Conservation (phyloP, 2,329 filamentous ascomycete genomes). For the Clonostachys byssicola region DNA sequence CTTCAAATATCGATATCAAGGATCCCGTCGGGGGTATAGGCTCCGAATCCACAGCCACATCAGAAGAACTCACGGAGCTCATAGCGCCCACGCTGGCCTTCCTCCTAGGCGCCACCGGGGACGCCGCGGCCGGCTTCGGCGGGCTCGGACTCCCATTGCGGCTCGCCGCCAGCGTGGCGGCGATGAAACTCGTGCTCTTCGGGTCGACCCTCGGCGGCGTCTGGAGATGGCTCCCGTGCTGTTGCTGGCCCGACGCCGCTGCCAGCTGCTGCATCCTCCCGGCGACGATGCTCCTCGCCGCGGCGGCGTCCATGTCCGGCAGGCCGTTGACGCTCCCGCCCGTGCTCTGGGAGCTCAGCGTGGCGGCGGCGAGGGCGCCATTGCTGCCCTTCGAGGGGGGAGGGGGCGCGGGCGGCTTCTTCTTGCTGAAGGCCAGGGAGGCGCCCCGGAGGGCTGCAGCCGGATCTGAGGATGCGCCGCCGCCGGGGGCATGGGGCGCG, state of each 20-base stretch:
- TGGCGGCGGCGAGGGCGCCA: slow-evolving; percentile 39
- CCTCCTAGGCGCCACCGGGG: slow-evolving; percentile 10
- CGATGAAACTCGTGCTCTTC: slow-evolving; percentile 50
- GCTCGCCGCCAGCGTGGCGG: slow-evolving; percentile 55
- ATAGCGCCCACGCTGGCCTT: slow-evolving; percentile 20
- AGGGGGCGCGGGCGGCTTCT: slow-evolving; percentile 14
- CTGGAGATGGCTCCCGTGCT: background rate
- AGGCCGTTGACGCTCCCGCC: slow-evolving; percentile 17
- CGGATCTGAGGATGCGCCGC: background rate
- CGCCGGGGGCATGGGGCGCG: background rate
- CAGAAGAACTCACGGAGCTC: slow-evolving; percentile 17
- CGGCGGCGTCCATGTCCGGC: slow-evolving; percentile 9
- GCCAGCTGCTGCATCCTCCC: slow-evolving; percentile 12
- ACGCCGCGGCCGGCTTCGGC: slow-evolving; percentile 7
- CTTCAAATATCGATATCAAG: slow-evolving; percentile 67
- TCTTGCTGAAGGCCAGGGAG: slow-evolving; percentile 48
- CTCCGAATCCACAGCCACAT: slow-evolving; percentile 36
- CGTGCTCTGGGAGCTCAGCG: slow-evolving; percentile 31
- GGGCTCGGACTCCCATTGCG: slow-evolving; percentile 37
- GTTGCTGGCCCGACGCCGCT: slow-evolving; percentile 8
- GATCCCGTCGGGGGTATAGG: slow-evolving; percentile 59
- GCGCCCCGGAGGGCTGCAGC: slow-evolving; percentile 44
- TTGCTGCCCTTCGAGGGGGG: slow-evolving; percentile 17
- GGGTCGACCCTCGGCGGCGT: slow-evolving; percentile 19
- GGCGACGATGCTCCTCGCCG: slow-evolving; percentile 6